These are phyloP conservation scores for Nakazawaea sp. DNA, from an alignment of 805 yeast species.

Conservation along the genomic window DNA sequence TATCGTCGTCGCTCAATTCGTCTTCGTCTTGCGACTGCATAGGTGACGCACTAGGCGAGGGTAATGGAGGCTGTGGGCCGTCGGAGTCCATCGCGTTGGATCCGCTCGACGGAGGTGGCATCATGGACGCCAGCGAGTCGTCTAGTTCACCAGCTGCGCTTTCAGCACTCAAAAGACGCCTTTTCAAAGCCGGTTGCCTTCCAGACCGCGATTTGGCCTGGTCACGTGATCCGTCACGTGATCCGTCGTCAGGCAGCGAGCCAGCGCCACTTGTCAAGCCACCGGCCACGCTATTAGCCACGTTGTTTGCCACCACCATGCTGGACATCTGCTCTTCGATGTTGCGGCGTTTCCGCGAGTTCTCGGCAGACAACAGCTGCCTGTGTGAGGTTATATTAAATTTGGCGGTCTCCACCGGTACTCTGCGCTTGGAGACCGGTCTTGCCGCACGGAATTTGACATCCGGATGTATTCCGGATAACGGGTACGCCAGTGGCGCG, in stretches of 20 bases:
- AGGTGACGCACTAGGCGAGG: slow-evolving; percentile 65
- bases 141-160: background rate
- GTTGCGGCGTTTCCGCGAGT: slow-evolving; percentile 6
- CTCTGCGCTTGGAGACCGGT: background rate
- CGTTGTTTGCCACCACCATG: background rate
- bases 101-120: slow-evolving; percentile 20
- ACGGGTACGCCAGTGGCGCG: slow-evolving; percentile 1
- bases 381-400: background rate
- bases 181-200: background rate
- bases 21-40: slow-evolving; percentile 27
- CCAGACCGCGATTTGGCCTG: too few relatives aligned
- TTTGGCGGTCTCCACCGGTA: background rate
- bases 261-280: too few relatives aligned
- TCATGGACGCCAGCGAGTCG: background rate
- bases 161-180: background rate
- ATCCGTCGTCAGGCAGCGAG: too few relatives aligned
- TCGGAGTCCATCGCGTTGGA: background rate
- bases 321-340: slow-evolving; percentile 2
- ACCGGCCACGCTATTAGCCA: too few relatives aligned
- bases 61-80: slow-evolving; percentile 44
- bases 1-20: slow-evolving; percentile 10
- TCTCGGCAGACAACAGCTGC: background rate
- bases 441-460: slow-evolving; percentile 2
- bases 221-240: too few relatives aligned
- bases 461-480: slow-evolving; percentile 4